Percentiles rank a stretch among this genome's conserved stretches.
Evolutionary conservation across 2,329 filamentous ascomycete species (phyloP).

Genomic region (Penicillium sp.): DNA sequence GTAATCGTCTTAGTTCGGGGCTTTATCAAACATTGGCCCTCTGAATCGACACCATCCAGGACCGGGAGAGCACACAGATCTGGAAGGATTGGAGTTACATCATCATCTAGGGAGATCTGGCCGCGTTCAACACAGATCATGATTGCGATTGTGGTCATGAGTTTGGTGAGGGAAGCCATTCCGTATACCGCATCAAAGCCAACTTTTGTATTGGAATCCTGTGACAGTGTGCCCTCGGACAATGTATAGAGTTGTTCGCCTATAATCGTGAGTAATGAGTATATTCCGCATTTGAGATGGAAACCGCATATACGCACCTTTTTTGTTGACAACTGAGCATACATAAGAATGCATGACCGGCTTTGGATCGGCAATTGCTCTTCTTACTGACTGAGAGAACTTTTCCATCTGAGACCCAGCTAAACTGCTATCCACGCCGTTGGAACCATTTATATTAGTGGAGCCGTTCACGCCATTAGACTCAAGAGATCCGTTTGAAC

Average conservation of each 20-base stretch:
- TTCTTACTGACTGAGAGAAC: not conserved
- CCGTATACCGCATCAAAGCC: not conserved
- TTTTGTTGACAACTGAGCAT: not conserved
- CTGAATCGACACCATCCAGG: too few species aligned
- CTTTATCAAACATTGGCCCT: too few species aligned
- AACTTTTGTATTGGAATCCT: not conserved
- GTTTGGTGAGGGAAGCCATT: constrained; percentile 24
- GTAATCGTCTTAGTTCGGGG: too few species aligned
- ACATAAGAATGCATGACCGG: constrained; percentile 4
- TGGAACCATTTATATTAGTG: not conserved
- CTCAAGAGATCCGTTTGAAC: not conserved
- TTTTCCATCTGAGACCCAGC: not conserved
- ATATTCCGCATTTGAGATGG: not conserved
- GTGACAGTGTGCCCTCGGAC: not conserved
- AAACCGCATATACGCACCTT: not conserved
- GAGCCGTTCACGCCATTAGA: not conserved
- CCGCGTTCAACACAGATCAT: constrained; percentile 33
- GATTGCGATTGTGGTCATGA: constrained; percentile 50
- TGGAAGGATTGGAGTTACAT: too few species aligned
- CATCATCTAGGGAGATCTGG: too few species aligned
- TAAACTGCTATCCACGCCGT: not conserved
- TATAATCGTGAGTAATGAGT: not conserved
- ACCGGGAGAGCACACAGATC: too few species aligned
- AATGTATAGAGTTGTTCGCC: not conserved
- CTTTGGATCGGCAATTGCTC: not conserved